Evolutionary conservation across 176 grass and related monocot genomes (phyloP).

Genomic region (Chloris gayana): DNA sequence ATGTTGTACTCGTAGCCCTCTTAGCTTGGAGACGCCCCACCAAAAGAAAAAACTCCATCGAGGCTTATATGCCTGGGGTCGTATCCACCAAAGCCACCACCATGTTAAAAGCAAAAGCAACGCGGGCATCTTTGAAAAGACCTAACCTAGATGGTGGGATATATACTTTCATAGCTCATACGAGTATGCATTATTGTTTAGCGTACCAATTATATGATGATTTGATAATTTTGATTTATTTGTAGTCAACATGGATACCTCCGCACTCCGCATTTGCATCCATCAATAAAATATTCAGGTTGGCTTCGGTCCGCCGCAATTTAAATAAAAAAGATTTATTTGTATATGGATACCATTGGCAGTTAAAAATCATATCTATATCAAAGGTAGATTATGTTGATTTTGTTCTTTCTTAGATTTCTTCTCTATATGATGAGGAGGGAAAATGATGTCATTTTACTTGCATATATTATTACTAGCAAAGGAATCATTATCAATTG

Average conservation of each 20-base stretch:
- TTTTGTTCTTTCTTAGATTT: no score
- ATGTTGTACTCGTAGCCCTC: conserved; percentile 22
- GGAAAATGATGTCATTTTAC: neutral
- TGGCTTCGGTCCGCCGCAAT: no score
- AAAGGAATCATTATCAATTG: neutral
- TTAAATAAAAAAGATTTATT: no score
- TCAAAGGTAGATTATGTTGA: no score
- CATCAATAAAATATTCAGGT: no score
- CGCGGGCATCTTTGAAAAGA: conserved; percentile 55
- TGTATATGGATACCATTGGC: no score
- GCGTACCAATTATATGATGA: no score
- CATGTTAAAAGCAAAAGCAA: conserved; percentile 61
- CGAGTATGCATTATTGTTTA: neutral
- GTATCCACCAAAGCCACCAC: conserved; percentile 50
- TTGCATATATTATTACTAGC: neutral
- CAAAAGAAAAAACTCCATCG: conserved; percentile 29
- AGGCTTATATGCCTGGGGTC: conserved; percentile 57
- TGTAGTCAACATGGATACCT: no score
- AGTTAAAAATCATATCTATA: no score
- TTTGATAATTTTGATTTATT: no score
- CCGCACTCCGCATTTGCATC: no score
- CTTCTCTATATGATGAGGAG: no score
- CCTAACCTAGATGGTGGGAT: conserved; percentile 36
- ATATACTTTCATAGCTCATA: conserved; percentile 18
- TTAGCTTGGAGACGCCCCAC: conserved; percentile 24